Evolutionary conservation across 1,284 basidiomycete genomes (phyloP), one percentile per base, ranked within the genome.

Genomic region (Takashimella koratensis): DNA sequence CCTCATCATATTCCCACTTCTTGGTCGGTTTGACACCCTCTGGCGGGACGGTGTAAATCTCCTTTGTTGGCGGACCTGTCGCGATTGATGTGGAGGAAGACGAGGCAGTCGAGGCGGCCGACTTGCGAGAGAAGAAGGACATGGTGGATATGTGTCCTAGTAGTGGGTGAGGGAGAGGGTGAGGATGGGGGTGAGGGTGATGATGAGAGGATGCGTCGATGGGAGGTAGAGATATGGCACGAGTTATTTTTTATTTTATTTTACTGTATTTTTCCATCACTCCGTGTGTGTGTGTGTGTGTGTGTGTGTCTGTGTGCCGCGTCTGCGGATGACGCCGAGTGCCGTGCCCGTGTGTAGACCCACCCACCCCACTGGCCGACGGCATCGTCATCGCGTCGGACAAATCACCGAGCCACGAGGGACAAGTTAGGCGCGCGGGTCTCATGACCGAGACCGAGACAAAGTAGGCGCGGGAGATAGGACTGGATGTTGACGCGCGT

Each of bases 1-100:
- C 82, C 5, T 83, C 80, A 23, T 82, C 79, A 71, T 90, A 89
- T 5, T 77, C 73, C 64, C 83, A 76, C 20, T 85, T 87, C 39
- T 74, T 80, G 47, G 52, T 54, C n/a, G 53, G 50, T 21, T 39
- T 47, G 39, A 49, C 19, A 3, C 53, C 53, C 6, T 40, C 22
- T 4, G 55, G 59, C 4, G 53, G 53, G 24, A 49, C 46, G 23
- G 48, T 39, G 45, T 48, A 51, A 19, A 53, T 44, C 4, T 57
- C 51, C 12, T 36, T 48, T 25, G 59, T 60, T 8, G 21, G 2
- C 2, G 59, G 56, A n/a, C 43, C 41, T 8, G 30, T 22, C 24
- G 53, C 36, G 27, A 43, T 44, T 5, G 27, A 50, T 5, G 45
- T 20, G 8, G 47, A 44, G 2, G 54, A 27, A 16, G 45, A 27